phyloP scores from a whole-genome alignment of 176 grass and related monocot species.

The Paspalum vaginatum region DNA sequence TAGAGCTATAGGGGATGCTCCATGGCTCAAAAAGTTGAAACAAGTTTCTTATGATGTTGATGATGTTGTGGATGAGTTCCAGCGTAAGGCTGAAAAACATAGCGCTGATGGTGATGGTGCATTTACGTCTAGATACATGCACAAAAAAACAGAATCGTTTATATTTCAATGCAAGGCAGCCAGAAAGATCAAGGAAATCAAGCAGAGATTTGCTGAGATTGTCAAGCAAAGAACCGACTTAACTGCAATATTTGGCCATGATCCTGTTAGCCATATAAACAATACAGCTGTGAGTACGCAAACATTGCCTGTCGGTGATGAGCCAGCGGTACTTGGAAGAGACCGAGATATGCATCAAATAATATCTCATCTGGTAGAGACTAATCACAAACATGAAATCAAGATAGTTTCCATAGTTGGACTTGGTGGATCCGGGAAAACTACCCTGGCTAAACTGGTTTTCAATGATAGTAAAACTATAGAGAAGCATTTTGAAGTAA shows the following conservation, averaged over 20 bases:
- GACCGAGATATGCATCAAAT: neutral
- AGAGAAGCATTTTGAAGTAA: neutral
- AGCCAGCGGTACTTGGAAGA: neutral
- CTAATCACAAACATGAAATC: neutral
- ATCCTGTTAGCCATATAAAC: too few relatives aligned
- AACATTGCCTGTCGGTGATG: neutral
- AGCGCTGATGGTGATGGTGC: neutral
- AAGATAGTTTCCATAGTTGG: neutral
- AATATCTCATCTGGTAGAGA: neutral
- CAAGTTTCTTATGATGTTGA: neutral
- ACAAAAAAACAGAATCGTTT: neutral
- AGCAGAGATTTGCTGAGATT: neutral
- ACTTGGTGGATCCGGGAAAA: neutral
- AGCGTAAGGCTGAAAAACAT: neutral
- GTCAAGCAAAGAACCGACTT: neutral
- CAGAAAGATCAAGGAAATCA: neutral
- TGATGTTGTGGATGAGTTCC: neutral
- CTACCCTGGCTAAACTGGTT: neutral
- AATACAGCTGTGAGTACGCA: neutral
- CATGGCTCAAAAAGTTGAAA: neutral
- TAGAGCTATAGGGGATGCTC: fast-evolving
- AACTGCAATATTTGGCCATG: neutral
- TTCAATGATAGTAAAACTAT: neutral
- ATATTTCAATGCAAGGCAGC: neutral
- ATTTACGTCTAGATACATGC: neutral